A percentile compares a stretch with the other conserved stretches of the same genome.
Evolutionary conservation across 2,329 filamentous ascomycete genomes (phyloP).

Genomic region (Diaporthe citrichinensis): DNA sequence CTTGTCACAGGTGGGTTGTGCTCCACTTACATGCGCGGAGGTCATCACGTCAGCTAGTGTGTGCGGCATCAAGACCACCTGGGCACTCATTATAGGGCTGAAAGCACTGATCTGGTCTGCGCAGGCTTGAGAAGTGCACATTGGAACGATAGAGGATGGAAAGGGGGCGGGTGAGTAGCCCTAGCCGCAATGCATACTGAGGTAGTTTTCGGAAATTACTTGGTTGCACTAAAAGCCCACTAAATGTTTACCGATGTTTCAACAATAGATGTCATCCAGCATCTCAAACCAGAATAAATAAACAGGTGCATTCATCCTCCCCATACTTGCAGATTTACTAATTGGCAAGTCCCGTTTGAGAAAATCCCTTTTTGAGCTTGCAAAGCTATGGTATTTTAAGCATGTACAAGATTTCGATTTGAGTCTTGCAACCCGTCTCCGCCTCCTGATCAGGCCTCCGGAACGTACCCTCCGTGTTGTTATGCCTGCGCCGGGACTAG

Average conservation of each 20-base stretch:
- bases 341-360: neutral
- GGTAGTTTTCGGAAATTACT: neutral
- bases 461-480: constrained; percentile 12
- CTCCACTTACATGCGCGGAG: too few species aligned
- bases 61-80: too few species aligned
- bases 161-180: neutral
- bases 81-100: too few species aligned
- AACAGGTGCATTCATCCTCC: neutral
- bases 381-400: too few species aligned
- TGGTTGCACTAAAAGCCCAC: neutral
- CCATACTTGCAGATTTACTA: neutral
- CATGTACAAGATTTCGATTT: neutral
- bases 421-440: neutral
- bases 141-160: neutral
- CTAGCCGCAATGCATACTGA: neutral
- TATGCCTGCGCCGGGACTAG: neutral
- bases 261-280: neutral
- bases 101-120: neutral
- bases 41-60: too few species aligned
- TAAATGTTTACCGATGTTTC: constrained; percentile 10
- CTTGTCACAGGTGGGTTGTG: too few species aligned
- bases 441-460: constrained; percentile 13
- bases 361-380: neutral
- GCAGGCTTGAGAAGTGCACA: neutral
- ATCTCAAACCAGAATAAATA: neutral